Conservation (phyloP, 2,329 filamentous ascomycete genomes). For the Microsporum canis region DNA sequence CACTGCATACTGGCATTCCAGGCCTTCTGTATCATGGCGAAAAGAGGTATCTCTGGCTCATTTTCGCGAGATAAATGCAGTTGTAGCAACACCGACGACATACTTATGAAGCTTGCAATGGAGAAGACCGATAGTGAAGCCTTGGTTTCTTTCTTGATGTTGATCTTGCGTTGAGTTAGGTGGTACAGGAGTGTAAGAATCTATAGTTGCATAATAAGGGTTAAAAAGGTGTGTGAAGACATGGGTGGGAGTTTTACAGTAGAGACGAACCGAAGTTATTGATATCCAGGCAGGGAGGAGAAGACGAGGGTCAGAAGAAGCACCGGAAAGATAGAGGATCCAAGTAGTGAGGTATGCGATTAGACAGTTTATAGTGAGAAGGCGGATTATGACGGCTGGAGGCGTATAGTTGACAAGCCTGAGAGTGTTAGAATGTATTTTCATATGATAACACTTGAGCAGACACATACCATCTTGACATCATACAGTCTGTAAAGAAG, state of each 20-base stretch:
- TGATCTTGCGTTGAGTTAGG: slow-evolving; percentile 64
- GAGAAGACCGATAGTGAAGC: slow-evolving; percentile 69
- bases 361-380: slow-evolving; percentile 61
- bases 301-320: slow-evolving; percentile 57
- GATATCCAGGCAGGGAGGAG: slow-evolving; percentile 67
- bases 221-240: background rate
- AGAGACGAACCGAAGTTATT: slow-evolving; percentile 54
- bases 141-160: slow-evolving; percentile 66
- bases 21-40: slow-evolving; percentile 38
- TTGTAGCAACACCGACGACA: slow-evolving; percentile 57
- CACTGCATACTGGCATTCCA: slow-evolving; percentile 28
- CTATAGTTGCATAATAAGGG: slow-evolving; percentile 30
- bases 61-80: slow-evolving; percentile 52
- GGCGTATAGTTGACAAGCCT: slow-evolving; percentile 80
- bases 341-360: slow-evolving; percentile 66
- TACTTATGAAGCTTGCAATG: slow-evolving; percentile 63
- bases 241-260: background rate
- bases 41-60: slow-evolving; percentile 49
- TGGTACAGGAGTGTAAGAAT: slow-evolving; percentile 65
- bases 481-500: slow-evolving; percentile 74
- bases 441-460: background rate
- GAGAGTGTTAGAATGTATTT: slow-evolving; percentile 5
- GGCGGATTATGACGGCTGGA: slow-evolving; percentile 62
- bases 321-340: slow-evolving; percentile 58
- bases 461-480: slow-evolving; percentile 60